Base-by-base conservation (phyloP, 106 monocot genomes). In the Platanthera zijinensis region DNA sequence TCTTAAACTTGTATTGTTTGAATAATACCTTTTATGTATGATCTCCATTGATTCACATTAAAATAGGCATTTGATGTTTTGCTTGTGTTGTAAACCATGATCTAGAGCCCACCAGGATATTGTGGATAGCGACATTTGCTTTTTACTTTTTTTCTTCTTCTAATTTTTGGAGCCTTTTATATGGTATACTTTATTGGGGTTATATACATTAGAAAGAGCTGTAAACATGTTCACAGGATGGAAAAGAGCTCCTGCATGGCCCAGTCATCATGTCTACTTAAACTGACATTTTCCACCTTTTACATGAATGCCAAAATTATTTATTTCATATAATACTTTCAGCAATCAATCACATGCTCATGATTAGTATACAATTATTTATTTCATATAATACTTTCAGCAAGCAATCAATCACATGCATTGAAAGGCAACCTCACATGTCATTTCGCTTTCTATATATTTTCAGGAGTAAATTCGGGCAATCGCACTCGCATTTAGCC, bases 231-330 rank as follows among this genome's bases (percentile, higher is more conserved):
- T 75, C 78, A 9, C 74, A 95, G 95, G 88, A 95, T 77, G 92
- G 92, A 32, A 95, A 90, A 67, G 87, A 77, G 62, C 80, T 95
- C 48, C 95, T 92, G 47, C 87, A 90, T 88, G 95, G 88, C 94
- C 61, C 94, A 99, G 93, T 94, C 94, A 80, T 8, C 78, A 51
- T 28, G 1, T 49, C 63, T 73, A 45, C 52, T 57, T 50, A 77
- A 14, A 57, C 18, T 6, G 28, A 2, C 21, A 4, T 67, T 28
- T 3, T 50, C 51, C 69, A 6, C 1, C 13, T 57, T 32, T 46
- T 18, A 57, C 52, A 4, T 59, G 56, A 22, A 21, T 32, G 32
- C 32, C 32, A 32, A 32, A 32, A 32, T 32, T 32, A 32, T 2
- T 32, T 32, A 32, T 32, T 32, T 32, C 32, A 2, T 32, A 32